Evolutionary conservation across 805 yeast genomes (phyloP), one percentile per base, ranked within the genome.

Genomic region (Yamadazyma tumulicola): DNA sequence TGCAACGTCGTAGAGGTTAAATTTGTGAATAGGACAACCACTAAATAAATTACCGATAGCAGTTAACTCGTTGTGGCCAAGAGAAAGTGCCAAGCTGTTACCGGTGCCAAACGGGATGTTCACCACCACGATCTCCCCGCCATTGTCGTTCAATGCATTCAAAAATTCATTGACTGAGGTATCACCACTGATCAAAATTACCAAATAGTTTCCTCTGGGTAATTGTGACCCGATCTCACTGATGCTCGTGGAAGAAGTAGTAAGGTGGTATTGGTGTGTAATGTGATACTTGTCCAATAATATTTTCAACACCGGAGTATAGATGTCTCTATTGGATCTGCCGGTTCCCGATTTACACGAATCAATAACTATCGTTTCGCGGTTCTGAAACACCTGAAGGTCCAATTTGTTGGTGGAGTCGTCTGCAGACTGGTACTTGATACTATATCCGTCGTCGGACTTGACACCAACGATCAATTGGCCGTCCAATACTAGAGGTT

Each of bases 31-130:
- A 19, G n/a, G 11, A n/a, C 23, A 9, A 9, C 23, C 17, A 6
- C 4, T 25, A 6, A 61, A 21, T 43, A 64, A 8, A 37, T 31
- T 50, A 14, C 7, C 20, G 3, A 45, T 46, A 31, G 45, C 52
- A 19, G 37, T 43, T 4, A 50, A 19, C 32, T 45, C 51, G 35
- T 43, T 45, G 3, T 73, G 39, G 0, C 76, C 78, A 2, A 79
- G 45, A 0, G 95, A 81, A 16, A 74, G 70, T 2, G 85, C 74
- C 39, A 86, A 64, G 1, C 95, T 88, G 54, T 89, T 89, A 0
- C 95, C 97, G 1, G 95, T 82, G 1, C 97, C 97, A 39, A 79
- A 67, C 0, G 96, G 95, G 11, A 89, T 24, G 61, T 60, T 22
- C 59, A 46, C 11, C 2, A 75, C 34, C 1, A 48, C 44, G 5